Percentiles rank a stretch among this genome's conserved stretches.
Evolutionary conservation across 2,329 filamentous ascomycete genomes (phyloP).

Genomic region (Byssochlamys sp.): DNA sequence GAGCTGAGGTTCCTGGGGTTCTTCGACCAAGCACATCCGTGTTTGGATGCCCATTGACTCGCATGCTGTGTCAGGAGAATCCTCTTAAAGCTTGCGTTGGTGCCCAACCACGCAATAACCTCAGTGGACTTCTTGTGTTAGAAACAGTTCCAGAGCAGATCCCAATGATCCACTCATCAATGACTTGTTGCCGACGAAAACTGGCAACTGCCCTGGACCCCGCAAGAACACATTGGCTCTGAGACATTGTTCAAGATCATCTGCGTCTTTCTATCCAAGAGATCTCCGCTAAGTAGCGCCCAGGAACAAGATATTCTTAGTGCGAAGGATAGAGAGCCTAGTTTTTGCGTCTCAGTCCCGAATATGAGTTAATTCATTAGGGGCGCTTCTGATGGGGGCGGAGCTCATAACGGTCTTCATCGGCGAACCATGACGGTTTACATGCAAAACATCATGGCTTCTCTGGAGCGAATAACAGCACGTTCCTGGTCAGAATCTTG

Average conservation of each 20-base stretch:
- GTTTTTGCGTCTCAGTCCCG: background rate
- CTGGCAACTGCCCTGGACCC: background rate
- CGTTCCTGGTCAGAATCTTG: background rate
- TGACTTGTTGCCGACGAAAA: background rate
- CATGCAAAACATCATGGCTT: background rate
- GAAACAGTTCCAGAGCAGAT: background rate
- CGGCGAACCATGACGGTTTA: background rate
- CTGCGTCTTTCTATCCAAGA: background rate
- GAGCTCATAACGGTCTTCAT: background rate
- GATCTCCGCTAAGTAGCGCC: background rate
- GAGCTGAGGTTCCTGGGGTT: background rate
- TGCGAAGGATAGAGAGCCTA: background rate
- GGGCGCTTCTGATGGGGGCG: background rate
- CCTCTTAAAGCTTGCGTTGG: background rate
- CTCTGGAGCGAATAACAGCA: background rate
- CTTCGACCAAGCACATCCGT: background rate
- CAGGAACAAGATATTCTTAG: background rate
- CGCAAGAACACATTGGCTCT: background rate
- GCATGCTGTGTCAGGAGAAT: background rate
- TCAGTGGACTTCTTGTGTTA: background rate
- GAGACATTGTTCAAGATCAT: background rate
- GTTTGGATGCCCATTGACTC: background rate
- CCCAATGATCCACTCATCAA: background rate
- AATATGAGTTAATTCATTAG: background rate
- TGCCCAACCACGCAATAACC: background rate